Conservation (phyloP, 2,329 filamentous ascomycete genomes). For the Ascochyta koolunga region DNA sequence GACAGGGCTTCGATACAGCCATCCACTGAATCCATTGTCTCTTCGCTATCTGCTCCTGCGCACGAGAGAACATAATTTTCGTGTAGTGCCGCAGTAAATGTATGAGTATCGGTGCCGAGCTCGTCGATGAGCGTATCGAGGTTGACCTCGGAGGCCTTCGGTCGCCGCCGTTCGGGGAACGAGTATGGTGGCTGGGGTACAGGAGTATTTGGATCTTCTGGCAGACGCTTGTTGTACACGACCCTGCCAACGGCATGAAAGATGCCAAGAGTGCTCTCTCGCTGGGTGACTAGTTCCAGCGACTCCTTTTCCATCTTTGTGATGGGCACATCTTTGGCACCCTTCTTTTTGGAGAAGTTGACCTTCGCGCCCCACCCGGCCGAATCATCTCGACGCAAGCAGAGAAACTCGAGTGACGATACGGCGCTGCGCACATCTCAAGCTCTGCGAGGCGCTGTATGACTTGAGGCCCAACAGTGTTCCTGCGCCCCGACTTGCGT, state of each 20-base stretch:
- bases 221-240: slow-evolving; percentile 89
- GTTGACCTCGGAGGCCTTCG: slow-evolving; percentile 53
- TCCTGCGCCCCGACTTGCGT: slow-evolving; percentile 73
- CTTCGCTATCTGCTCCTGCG: slow-evolving; percentile 62
- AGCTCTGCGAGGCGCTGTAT: slow-evolving; percentile 81
- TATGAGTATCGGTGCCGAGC: slow-evolving; percentile 88
- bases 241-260: slow-evolving; percentile 97
- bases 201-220: slow-evolving; percentile 42
- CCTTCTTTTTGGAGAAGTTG: slow-evolving; percentile 64
- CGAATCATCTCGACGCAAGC: slow-evolving; percentile 77
- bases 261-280: slow-evolving; percentile 88
- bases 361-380: slow-evolving; percentile 84
- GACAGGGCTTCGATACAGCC: slow-evolving; percentile 88
- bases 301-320: slow-evolving; percentile 81
- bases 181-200: slow-evolving; percentile 54
- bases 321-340: slow-evolving; percentile 63
- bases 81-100: slow-evolving; percentile 87
- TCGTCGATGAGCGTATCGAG: slow-evolving; percentile 83
- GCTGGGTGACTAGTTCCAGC: slow-evolving; percentile 79
- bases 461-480: slow-evolving; percentile 78
- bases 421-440: slow-evolving; percentile 91
- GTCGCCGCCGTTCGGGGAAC: slow-evolving; percentile 52
- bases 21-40: slow-evolving; percentile 77
- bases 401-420: slow-evolving; percentile 90
- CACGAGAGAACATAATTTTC: slow-evolving; percentile 94